Percentiles rank a stretch among this genome's conserved stretches.
These are phyloP conservation scores for Escallonia rubra DNA, from an alignment of 129 eudicot species.

Conservation along the genomic window DNA sequence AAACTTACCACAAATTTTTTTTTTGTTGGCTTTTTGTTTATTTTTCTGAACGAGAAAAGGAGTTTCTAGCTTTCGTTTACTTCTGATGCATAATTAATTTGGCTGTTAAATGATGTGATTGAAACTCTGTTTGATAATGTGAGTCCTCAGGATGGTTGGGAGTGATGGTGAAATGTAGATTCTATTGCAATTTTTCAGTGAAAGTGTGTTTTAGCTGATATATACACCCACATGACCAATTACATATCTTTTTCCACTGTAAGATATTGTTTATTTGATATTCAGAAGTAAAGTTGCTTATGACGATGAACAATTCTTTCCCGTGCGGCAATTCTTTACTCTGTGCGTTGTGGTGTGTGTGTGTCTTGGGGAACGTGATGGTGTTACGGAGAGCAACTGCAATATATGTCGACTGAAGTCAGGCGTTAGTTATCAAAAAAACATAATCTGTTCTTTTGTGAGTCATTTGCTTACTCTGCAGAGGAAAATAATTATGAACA, in stretches of 20 bases:
- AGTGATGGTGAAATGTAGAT: background rate
- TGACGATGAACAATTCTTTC: background rate
- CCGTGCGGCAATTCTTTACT: background rate
- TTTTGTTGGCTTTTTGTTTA: no score
- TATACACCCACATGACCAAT: background rate
- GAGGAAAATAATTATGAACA: background rate
- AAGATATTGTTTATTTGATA: background rate
- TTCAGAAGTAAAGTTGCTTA: background rate
- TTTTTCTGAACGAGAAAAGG: no score
- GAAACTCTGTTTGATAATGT: no score
- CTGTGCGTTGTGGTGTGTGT: background rate
- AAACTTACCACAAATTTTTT: no score
- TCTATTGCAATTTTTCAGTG: background rate
- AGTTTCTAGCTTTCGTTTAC: no score
- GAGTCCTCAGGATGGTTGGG: background rate
- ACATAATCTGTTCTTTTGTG: background rate
- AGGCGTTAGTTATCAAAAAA: background rate
- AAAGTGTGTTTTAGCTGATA: background rate
- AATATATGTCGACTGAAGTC: background rate
- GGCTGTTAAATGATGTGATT: no score
- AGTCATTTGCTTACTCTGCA: background rate
- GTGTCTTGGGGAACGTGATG: background rate
- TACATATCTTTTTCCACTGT: background rate
- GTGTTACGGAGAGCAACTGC: background rate
- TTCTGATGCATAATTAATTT: no score